Evolutionary conservation across 2,329 filamentous ascomycete genomes (phyloP).

Genomic region (Drechslerella dactyloides): DNA sequence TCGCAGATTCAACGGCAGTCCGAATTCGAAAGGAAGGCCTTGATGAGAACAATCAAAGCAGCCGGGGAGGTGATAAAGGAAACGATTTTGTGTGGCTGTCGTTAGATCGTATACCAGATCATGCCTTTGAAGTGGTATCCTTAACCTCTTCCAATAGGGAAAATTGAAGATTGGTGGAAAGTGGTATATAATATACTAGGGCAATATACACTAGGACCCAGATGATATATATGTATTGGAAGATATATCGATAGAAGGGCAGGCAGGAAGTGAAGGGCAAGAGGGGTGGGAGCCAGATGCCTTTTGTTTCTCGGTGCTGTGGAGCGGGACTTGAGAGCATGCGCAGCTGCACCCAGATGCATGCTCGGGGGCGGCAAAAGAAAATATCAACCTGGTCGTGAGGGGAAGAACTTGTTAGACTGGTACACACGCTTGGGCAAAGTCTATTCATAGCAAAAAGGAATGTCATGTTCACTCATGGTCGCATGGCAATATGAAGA

Average conservation of each 20-base stretch:
- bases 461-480: constrained; percentile 28
- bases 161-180: background rate
- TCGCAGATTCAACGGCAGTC: constrained; percentile 47
- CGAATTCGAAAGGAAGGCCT: constrained; percentile 32
- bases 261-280: constrained; percentile 33
- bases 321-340: constrained; percentile 39
- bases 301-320: constrained; percentile 44
- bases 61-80: constrained; percentile 7
- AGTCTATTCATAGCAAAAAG: constrained; percentile 51
- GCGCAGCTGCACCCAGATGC: constrained; percentile 39
- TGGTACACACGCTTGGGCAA: constrained; percentile 39
- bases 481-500: constrained; percentile 49
- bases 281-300: constrained; percentile 49
- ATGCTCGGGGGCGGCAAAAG: constrained; percentile 46
- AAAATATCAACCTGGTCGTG: constrained; percentile 41
- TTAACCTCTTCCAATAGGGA: background rate
- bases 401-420: constrained; percentile 36
- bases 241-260: constrained; percentile 50
- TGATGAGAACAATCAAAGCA: constrained; percentile 1
- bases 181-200: constrained; percentile 1
- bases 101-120: constrained; percentile 46
- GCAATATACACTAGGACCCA: constrained; percentile 1
- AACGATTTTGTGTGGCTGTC: constrained; percentile 27
- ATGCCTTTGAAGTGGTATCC: constrained; percentile 18
- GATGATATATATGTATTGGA: constrained; percentile 4